Conservation (phyloP, 805 yeast species). For the Sugiyamaella chiloensis region DNA sequence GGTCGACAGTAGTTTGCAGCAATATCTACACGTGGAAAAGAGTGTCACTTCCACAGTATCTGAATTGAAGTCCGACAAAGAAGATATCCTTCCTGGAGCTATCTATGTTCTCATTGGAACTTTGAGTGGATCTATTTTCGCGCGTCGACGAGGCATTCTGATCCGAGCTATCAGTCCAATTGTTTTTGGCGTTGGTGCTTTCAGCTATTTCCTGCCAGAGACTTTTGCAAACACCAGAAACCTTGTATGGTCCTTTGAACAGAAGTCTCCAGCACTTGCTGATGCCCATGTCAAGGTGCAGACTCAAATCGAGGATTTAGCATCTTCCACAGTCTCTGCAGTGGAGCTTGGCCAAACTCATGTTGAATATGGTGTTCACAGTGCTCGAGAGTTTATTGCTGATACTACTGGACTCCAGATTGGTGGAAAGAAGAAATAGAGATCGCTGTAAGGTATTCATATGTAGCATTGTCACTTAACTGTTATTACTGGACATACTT, state of each 20-base stretch:
- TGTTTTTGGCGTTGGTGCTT: slow-evolving; percentile 58
- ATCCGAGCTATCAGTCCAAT: slow-evolving; percentile 57
- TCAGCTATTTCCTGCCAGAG: slow-evolving; percentile 66
- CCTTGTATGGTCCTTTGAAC: slow-evolving; percentile 60
- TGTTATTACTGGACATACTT: too few relatives aligned
- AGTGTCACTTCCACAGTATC: slow-evolving; percentile 61
- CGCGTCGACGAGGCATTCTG: slow-evolving; percentile 62
- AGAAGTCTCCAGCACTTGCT: slow-evolving; percentile 62
- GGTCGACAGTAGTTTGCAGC: slow-evolving; percentile 47
- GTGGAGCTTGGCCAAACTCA: slow-evolving; percentile 38
- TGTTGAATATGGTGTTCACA: slow-evolving; percentile 39
- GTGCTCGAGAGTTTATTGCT: slow-evolving; percentile 45
- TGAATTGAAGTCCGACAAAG: slow-evolving; percentile 58
- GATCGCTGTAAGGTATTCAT: too few relatives aligned
- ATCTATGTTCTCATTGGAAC: slow-evolving; percentile 67
- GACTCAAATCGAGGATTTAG: slow-evolving; percentile 44
- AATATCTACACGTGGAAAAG: slow-evolving; percentile 59
- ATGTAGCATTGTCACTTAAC: too few relatives aligned
- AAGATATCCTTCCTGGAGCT: slow-evolving; percentile 68
- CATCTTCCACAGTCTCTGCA: slow-evolving; percentile 43
- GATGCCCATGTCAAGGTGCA: slow-evolving; percentile 53
- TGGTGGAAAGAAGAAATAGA: slow-evolving; percentile 25
- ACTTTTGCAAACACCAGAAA: slow-evolving; percentile 61
- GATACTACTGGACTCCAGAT: slow-evolving; percentile 66
- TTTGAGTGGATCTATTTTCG: slow-evolving; percentile 66